Evolutionary conservation across 78 protist species (phyloP).

Genomic region (Polysphondylium violaceum): DNA sequence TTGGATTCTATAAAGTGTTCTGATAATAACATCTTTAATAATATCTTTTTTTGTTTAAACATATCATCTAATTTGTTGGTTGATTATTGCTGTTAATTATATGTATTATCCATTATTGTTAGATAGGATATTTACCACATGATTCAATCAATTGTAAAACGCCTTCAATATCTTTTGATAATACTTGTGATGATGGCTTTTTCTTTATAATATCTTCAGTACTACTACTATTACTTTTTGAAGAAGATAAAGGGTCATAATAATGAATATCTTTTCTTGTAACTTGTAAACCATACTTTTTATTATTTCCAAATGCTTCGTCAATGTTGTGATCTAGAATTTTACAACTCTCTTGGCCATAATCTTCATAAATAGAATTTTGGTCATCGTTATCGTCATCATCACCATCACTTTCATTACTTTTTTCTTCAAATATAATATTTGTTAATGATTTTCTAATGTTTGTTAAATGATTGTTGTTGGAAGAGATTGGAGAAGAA

Average conservation of each 20-base stretch:
- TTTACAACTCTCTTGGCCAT: not conserved
- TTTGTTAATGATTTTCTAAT: not conserved
- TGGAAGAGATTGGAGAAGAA: not conserved
- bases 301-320: not conserved
- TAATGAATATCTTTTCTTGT: not conserved
- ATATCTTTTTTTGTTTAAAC: conserved; percentile 40
- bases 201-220: not conserved
- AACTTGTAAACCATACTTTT: not conserved
- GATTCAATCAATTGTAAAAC: not conserved
- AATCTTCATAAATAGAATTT: not conserved
- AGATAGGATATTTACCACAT: not conserved
- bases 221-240: no score
- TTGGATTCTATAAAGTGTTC: conserved; percentile 37
- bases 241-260: no score
- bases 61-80: conserved; percentile 9
- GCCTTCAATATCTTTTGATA: not conserved
- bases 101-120: not conserved
- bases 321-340: not conserved
- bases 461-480: not conserved
- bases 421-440: not conserved
- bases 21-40: conserved; percentile 49
- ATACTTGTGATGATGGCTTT: not conserved
- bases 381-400: not conserved
- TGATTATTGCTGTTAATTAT: not conserved
- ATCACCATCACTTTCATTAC: not conserved